Evolutionary conservation across 768 basidiomycete species (phyloP), one percentile per base, ranked within the genome.

Genomic region (Antrodiella citrinella): DNA sequence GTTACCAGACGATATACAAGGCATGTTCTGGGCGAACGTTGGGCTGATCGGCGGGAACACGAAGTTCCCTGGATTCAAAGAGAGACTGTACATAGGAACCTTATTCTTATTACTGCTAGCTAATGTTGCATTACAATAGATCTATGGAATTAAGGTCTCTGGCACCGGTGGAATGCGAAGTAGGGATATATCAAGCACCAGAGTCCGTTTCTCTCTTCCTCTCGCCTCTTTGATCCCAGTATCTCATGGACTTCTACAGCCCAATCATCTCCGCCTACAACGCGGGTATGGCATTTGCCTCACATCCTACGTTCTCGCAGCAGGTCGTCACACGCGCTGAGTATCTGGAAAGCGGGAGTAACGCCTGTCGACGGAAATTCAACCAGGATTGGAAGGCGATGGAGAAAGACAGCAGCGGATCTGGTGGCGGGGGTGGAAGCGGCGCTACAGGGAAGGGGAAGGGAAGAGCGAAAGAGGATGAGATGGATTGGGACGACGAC

Each of bases 21-120:
- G 91, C 26, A 81, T 98, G 85, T 96, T 92, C 67, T 98, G 92
- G 92, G 81, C 82, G 26, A 91, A 97, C 65, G 92, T 98, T 53
- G 88, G 87, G 11, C 68, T 95, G 55, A 80, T 92, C 59, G 94
- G 94, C 45, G 94, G 94, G 12, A 86, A 78, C 65, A 80, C 81
- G 13, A 78, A 78, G 57, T 81, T 93, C 56, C 72, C 80, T 40
- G 87, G 85, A 4, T 85, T 97, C 58, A 74, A 76, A 19, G 67
- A 74, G 47, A 70, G 94, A 69, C 66, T 97, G 93, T 95, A 26
- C 23, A 20, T 26, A 18, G 12, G 35, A 38, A 53, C 19, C 49
- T 26, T 41, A 30, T 30, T 25, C 21, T 44, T 13, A 47, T 46
- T 42, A 25, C 25, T 44, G 25, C 11, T 25, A 24, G 24, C 23